Base-by-base conservation (phyloP, 2,329 filamentous ascomycete genomes). In the Claviceps fusiformis region DNA sequence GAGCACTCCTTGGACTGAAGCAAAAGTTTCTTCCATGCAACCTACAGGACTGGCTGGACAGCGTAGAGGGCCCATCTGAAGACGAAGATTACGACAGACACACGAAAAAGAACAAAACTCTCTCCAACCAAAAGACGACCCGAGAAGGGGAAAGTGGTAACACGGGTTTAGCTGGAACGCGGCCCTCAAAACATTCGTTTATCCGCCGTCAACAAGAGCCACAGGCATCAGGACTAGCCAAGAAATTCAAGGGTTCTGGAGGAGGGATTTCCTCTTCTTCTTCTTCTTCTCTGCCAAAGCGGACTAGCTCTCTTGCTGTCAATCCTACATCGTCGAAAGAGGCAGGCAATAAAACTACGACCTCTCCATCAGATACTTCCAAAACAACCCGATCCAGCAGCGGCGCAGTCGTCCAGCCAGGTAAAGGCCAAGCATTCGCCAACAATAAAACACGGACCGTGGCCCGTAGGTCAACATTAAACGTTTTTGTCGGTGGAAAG, bases 401-500 rank as follows among this genome's bases (percentile, higher is more conserved):
- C 45, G 31, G 33, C 29, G 19, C 15, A 11, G 46, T 39, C 11
- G 44, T 35, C 31, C 24, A 11, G 17, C 11, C 45, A 43, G 24
- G 24, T 17, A 54, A 31, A 19, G 27, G 10, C 15, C 24, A 41
- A 33, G 37, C 33, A 31, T 31, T 10, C 5, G 27, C 29, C 3
- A 49, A 17, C 31, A 43, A 37, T 13, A 41, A 13, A n/a, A 13
- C 54, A 15, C 15, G 27, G 3, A 49, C 17, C 33, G 27, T 15
- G 17, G 45, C 24, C 8, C 3, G 5, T 15, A 33, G 24, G 19
- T 50, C 47, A 6, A 58, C 55, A 33, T 54, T 54, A 35, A 80
- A 79, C 56, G 70, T 80, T 1, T 80, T 80, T 50, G 58, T 63
- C 7, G 68, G 68, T 10, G 76, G 77, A 2, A 75, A 67, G 55